phyloP scores from a whole-genome alignment of 1,139 yeast genomes.

The Petasospora fabianii region DNA sequence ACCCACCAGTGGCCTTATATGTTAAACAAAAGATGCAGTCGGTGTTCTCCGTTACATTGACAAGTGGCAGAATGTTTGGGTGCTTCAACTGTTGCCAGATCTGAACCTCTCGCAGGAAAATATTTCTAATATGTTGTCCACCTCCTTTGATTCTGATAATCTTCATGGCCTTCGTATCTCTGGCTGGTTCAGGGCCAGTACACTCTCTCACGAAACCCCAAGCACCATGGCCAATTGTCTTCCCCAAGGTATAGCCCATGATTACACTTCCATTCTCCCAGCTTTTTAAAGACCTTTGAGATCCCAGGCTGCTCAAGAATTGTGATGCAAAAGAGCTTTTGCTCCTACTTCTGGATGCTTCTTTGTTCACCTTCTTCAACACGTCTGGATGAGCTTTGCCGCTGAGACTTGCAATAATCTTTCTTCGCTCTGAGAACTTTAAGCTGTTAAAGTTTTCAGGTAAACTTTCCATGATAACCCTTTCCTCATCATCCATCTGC shows the following conservation, averaged over 20 bases:
- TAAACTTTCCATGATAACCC: constrained; percentile 31
- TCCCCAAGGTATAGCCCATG: constrained; percentile 61
- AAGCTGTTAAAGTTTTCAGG: constrained; percentile 61
- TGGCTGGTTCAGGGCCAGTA: constrained; percentile 21
- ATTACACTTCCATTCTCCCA: constrained; percentile 63
- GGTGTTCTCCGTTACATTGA: constrained; percentile 58
- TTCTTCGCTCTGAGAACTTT: constrained; percentile 68
- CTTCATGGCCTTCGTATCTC: constrained; percentile 65
- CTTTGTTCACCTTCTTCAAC: constrained; percentile 31
- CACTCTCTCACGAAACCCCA: constrained; percentile 91
- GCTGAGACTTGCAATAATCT: constrained; percentile 52
- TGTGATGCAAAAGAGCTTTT: constrained; percentile 26
- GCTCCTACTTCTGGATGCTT: constrained; percentile 22
- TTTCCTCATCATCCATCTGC: constrained; percentile 18
- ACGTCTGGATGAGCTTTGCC: constrained; percentile 47
- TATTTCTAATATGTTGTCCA: constrained; percentile 36
- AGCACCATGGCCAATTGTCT: constrained; percentile 86
- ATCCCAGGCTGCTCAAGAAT: constrained; percentile 19
- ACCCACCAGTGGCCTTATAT: constrained; percentile 71
- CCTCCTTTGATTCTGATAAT: constrained; percentile 46
- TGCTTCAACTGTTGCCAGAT: constrained; percentile 74
- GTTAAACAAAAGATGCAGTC: constrained; percentile 71
- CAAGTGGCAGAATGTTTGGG: constrained; percentile 58
- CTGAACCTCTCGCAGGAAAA: constrained; percentile 66
- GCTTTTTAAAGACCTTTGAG: constrained; percentile 14